Percentiles rank a stretch among this genome's conserved stretches.
Conservation (phyloP, 2,329 filamentous ascomycete genomes). For the Penicillium sp. region DNA sequence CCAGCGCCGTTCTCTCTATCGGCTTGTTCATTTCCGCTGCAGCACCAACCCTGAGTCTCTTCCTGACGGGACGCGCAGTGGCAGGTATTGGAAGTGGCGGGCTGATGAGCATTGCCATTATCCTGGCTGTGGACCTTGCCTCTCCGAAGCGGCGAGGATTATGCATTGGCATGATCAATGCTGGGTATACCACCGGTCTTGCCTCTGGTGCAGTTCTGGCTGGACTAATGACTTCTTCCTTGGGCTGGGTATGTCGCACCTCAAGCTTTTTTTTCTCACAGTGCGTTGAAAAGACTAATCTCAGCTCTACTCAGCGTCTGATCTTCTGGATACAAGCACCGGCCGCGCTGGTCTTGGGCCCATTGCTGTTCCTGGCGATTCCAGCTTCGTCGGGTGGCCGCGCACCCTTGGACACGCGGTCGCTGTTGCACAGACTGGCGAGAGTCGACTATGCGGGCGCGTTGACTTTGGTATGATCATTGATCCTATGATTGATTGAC, state of each 20-base stretch:
- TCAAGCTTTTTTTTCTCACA: not conserved
- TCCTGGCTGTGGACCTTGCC: constrained; percentile 75
- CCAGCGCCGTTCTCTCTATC: constrained; percentile 61
- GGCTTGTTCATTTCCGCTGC: constrained; percentile 68
- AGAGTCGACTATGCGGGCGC: constrained; percentile 77
- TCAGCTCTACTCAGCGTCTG: constrained; percentile 56
- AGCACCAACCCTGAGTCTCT: constrained; percentile 62
- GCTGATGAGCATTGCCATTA: constrained; percentile 72
- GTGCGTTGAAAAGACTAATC: not conserved
- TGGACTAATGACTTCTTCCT: constrained; percentile 63
- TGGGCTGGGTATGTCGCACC: constrained; percentile 68
- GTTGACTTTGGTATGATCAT: constrained; percentile 59
- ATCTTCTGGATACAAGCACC: constrained; percentile 76
- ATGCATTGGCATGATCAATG: constrained; percentile 74
- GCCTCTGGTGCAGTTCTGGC: constrained; percentile 72
- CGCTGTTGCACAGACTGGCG: constrained; percentile 59
- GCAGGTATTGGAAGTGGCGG: constrained; percentile 72
- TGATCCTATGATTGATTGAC: not conserved
- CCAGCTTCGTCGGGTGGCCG: constrained; percentile 51
- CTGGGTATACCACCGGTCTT: constrained; percentile 71
- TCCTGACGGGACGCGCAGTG: constrained; percentile 70
- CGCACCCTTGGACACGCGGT: constrained; percentile 45
- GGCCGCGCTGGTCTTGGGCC: constrained; percentile 62
- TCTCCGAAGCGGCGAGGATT: constrained; percentile 69
- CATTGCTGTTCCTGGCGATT: constrained; percentile 67